A percentile compares a stretch with the other conserved stretches of the same genome.
These are phyloP conservation scores for Penicillium sp. DNA, from an alignment of 2,329 filamentous ascomycete genomes.

Conservation along the genomic window DNA sequence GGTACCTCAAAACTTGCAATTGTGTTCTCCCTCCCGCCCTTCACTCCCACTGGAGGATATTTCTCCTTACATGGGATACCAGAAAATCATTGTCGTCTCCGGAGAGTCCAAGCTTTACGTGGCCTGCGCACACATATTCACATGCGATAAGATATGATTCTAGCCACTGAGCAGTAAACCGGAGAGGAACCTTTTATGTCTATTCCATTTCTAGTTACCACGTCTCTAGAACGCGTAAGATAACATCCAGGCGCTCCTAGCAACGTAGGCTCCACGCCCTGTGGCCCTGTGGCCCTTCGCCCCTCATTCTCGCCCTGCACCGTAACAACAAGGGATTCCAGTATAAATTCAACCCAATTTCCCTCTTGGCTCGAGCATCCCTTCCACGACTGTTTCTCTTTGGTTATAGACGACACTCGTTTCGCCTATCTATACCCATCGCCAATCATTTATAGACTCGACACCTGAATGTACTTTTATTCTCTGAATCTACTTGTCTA, in stretches of 20 bases:
- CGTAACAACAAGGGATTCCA: constrained; percentile 12
- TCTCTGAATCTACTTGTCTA: constrained; percentile 2
- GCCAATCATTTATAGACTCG: constrained; percentile 12
- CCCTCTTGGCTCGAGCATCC: background rate
- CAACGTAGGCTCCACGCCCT: background rate
- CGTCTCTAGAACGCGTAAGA: constrained; percentile 1
- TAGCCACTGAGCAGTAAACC: background rate
- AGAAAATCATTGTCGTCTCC: background rate
- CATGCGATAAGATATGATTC: background rate
- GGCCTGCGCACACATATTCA: background rate
- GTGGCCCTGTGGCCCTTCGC: background rate
- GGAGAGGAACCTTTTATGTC: background rate
- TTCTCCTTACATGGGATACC: constrained; percentile 6
- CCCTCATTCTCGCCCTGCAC: constrained; percentile 1
- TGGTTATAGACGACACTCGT: constrained; percentile 8
- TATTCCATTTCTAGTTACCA: background rate
- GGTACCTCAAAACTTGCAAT: background rate
- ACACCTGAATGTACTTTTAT: constrained; percentile 9
- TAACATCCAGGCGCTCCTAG: background rate
- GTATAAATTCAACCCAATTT: constrained; percentile 13
- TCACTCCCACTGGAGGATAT: background rate
- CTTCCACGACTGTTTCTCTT: constrained; percentile 1
- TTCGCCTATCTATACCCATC: background rate
- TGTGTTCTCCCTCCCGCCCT: background rate
- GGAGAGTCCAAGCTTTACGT: background rate